phyloP scores from a whole-genome alignment of 192 early-diverging fungal genomes.

The Phycomyces nitens region DNA sequence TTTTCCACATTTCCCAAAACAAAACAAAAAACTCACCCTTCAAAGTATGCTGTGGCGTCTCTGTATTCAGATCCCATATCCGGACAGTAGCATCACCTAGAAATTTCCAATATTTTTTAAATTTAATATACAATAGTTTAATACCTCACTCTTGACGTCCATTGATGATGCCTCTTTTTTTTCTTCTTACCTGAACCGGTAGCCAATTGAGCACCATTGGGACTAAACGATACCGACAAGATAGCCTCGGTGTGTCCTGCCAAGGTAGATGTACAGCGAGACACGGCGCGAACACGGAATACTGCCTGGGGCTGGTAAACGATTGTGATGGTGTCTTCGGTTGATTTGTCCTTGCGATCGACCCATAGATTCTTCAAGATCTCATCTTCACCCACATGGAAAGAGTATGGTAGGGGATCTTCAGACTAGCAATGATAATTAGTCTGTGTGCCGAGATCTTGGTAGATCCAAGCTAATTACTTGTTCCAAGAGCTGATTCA shows the following conservation, averaged over 20 bases:
- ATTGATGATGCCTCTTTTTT: no score
- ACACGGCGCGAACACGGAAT: conserved; percentile 90
- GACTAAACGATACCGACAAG: conserved; percentile 84
- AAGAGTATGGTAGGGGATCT: conserved; percentile 91
- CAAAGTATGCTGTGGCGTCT: conserved; percentile 86
- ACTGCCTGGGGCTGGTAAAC: conserved; percentile 93
- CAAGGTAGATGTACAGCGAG: conserved; percentile 86
- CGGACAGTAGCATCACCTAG: conserved; percentile 89
- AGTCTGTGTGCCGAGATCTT: conserved; percentile 1
- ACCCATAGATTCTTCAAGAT: conserved; percentile 67
- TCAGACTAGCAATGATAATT: conserved; percentile 48
- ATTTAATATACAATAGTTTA: no score
- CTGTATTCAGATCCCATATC: conserved; percentile 96
- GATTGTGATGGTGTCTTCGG: conserved; percentile 89
- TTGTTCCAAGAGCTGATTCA: conserved; percentile 87
- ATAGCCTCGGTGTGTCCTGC: conserved; percentile 92
- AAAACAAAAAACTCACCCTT: conserved; percentile 32
- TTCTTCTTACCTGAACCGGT: conserved; percentile 81
- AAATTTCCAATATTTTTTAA: no score
- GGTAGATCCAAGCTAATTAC: conserved; percentile 39
- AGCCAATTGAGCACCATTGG: conserved; percentile 87
- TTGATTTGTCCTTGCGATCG: conserved; percentile 75
- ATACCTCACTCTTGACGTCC: no score
- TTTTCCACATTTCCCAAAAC: no score
- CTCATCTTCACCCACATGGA: conserved; percentile 85